Evolutionary conservation across 2,329 filamentous ascomycete species (phyloP).

Genomic region (Hirsutella minnesotensis): DNA sequence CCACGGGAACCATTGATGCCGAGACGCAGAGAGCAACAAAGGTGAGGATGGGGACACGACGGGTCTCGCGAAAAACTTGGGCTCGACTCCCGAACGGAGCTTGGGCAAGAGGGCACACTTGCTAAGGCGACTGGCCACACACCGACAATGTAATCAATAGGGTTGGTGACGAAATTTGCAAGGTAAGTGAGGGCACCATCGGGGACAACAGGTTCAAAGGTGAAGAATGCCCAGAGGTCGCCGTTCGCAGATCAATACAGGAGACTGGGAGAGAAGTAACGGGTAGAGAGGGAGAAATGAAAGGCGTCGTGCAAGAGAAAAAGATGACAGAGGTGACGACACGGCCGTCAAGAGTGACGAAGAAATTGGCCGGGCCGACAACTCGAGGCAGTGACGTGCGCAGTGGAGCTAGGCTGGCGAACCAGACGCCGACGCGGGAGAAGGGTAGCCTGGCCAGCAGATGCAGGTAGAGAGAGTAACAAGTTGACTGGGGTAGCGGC

Average conservation of each 20-base stretch:
- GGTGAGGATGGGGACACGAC: not conserved
- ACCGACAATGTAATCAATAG: not conserved
- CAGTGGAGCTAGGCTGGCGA: constrained; percentile 3
- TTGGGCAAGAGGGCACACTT: not conserved
- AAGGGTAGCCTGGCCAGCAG: too few species aligned
- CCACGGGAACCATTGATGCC: constrained; percentile 15
- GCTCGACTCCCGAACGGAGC: not conserved
- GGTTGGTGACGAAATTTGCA: constrained; percentile 4
- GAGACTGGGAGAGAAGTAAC: not conserved
- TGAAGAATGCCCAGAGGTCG: not conserved
- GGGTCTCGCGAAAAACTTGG: constrained; percentile 1
- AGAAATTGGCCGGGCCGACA: not conserved
- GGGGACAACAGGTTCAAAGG: not conserved
- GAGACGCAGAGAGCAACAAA: constrained; percentile 7
- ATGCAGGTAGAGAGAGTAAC: too few species aligned
- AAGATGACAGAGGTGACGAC: not conserved
- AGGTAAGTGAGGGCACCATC: not conserved
- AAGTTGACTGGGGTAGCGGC: too few species aligned
- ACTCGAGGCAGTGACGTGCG: not conserved
- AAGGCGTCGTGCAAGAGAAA: not conserved
- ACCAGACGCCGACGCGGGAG: not conserved
- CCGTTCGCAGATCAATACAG: too few species aligned
- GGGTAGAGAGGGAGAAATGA: not conserved
- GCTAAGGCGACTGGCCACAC: constrained; percentile 1
- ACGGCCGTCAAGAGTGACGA: not conserved